Evolutionary conservation across 768 basidiomycete species (phyloP).

Genomic region (Postia placenta): DNA sequence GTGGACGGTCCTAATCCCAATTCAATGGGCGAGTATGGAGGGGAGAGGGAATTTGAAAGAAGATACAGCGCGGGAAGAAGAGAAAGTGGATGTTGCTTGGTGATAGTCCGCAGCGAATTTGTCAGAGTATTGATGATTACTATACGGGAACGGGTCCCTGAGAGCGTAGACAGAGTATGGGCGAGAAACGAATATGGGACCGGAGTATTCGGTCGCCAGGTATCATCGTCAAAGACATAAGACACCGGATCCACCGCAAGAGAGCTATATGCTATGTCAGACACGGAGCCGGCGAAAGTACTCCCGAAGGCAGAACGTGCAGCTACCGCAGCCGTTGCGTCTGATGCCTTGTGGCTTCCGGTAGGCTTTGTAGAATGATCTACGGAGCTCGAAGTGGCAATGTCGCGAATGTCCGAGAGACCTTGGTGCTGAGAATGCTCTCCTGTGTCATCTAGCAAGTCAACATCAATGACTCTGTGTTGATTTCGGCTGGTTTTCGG

Average conservation of each 20-base stretch:
- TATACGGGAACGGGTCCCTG: slow-evolving; percentile 67
- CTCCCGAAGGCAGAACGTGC: too few relatives aligned
- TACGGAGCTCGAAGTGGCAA: background rate
- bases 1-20: slow-evolving; percentile 64
- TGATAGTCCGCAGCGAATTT: slow-evolving; percentile 68
- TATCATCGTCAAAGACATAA: slow-evolving; percentile 37
- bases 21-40: slow-evolving; percentile 67
- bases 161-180: slow-evolving; percentile 53
- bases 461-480: slow-evolving; percentile 28
- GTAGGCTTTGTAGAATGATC: background rate
- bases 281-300: slow-evolving; percentile 4
- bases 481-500: background rate
- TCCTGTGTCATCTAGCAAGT: slow-evolving; percentile 19
- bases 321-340: too few relatives aligned
- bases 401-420: too few relatives aligned
- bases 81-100: slow-evolving; percentile 57
- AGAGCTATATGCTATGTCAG: slow-evolving; percentile 21
- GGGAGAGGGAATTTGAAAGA: slow-evolving; percentile 73
- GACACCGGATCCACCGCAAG: slow-evolving; percentile 44
- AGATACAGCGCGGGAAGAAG: slow-evolving; percentile 76
- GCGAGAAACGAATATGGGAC: slow-evolving; percentile 71
- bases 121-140: slow-evolving; percentile 61
- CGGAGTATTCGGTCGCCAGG: slow-evolving; percentile 33
- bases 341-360: too few relatives aligned
- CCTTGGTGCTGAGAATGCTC: background rate